Conservation (phyloP, 306 rosid genomes). For the Arachis hypogaea region DNA sequence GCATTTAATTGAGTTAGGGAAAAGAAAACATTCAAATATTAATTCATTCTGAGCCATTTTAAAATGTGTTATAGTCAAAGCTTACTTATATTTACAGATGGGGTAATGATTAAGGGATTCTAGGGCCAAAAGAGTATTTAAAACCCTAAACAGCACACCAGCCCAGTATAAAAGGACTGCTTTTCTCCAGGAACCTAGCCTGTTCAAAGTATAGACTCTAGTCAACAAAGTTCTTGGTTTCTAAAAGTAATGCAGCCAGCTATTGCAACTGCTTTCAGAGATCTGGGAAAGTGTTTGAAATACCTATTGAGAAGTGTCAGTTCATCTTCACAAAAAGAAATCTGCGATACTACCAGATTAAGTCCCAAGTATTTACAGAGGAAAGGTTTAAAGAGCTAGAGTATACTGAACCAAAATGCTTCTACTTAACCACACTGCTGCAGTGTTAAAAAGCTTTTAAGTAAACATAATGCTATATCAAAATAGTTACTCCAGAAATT, state of each 20-base stretch:
- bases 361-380: slow-evolving; percentile 5
- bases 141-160: slow-evolving; percentile 1
- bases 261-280: neutral
- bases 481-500: slow-evolving; percentile 8
- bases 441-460: neutral
- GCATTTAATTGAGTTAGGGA: too few species aligned
- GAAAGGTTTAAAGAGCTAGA: slow-evolving; percentile 3
- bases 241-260: neutral
- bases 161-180: neutral
- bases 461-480: slow-evolving; percentile 11
- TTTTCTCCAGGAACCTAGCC: neutral
- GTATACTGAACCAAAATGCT: slow-evolving; percentile 19
- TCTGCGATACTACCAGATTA: slow-evolving; percentile 21
- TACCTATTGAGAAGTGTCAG: neutral
- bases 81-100: too few species aligned
- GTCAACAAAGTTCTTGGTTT: neutral
- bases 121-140: slow-evolving; percentile 2
- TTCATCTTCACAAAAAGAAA: slow-evolving; percentile 15
- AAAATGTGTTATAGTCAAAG: too few species aligned
- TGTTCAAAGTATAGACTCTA: slow-evolving; percentile 4
- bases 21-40: too few species aligned
- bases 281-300: slow-evolving; percentile 6
- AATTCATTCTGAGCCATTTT: too few species aligned
- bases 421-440: slow-evolving; percentile 8
- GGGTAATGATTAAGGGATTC: neutral